These are phyloP conservation scores for Umbelopsis ramanniana DNA, from an alignment of 192 early-diverging fungal genomes.

Conservation along the genomic window DNA sequence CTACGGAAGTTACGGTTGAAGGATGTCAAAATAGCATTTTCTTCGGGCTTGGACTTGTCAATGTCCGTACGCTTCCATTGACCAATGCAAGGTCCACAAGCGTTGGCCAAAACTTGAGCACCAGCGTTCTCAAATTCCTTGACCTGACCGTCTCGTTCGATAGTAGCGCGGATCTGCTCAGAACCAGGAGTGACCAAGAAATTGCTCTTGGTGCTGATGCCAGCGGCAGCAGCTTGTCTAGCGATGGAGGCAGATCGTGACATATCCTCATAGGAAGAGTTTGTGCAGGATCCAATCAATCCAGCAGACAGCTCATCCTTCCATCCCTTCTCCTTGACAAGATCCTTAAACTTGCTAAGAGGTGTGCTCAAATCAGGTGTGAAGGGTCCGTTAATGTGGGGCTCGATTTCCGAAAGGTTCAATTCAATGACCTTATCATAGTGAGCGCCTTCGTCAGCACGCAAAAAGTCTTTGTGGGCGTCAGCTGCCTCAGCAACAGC, in stretches of 20 bases:
- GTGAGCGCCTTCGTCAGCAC: slow-evolving; percentile 70
- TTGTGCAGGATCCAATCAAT: slow-evolving; percentile 97
- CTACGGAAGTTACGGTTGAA: slow-evolving; percentile 98
- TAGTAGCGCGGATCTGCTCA: slow-evolving; percentile 98
- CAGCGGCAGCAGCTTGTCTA: slow-evolving; percentile 82
- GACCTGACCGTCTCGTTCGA: slow-evolving; percentile 91
- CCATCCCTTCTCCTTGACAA: slow-evolving; percentile 85
- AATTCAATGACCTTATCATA: slow-evolving; percentile 98
- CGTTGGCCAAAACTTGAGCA: slow-evolving; percentile 92
- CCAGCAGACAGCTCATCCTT: slow-evolving; percentile 83
- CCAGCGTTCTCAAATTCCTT: slow-evolving; percentile 82
- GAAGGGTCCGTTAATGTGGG: slow-evolving; percentile 98
- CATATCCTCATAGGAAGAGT: slow-evolving; percentile 98
- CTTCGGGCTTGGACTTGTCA: slow-evolving; percentile 59
- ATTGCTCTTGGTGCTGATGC: slow-evolving; percentile 73
- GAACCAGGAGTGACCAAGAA: slow-evolving; percentile 97
- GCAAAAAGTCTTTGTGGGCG: slow-evolving; percentile 61
- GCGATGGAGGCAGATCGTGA: slow-evolving; percentile 86
- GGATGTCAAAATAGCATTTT: slow-evolving; percentile 93
- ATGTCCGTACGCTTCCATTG: slow-evolving; percentile 87
- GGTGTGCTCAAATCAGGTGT: slow-evolving; percentile 96
- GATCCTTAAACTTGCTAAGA: slow-evolving; percentile 80
- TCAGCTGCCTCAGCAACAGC: slow-evolving; percentile 78
- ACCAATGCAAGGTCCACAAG: slow-evolving; percentile 95
- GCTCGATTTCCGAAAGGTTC: slow-evolving; percentile 87